phyloP scores from a whole-genome alignment of 2,329 filamentous ascomycete genomes.

The Paracorniculantispora psalliotae region DNA sequence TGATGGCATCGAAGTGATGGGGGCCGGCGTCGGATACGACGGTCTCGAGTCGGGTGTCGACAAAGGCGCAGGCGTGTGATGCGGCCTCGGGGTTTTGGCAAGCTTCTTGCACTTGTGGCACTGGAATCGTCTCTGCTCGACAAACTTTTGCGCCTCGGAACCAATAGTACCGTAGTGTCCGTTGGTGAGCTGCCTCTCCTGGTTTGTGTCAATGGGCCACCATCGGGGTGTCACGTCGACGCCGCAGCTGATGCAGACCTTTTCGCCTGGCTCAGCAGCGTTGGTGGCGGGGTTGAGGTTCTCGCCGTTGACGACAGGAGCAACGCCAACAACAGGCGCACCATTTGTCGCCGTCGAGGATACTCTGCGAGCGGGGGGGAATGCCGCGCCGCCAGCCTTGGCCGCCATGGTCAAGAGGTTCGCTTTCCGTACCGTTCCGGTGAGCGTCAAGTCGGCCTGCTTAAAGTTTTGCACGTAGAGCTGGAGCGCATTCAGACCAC shows the following conservation, averaged over 20 bases:
- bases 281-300: constrained; percentile 22
- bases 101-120: constrained; percentile 69
- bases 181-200: constrained; percentile 49
- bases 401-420: constrained; percentile 65
- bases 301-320: constrained; percentile 20
- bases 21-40: constrained; percentile 5
- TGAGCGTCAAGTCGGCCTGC: constrained; percentile 84
- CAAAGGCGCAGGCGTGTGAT: constrained; percentile 20
- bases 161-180: constrained; percentile 47
- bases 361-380: constrained; percentile 41
- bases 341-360: constrained; percentile 47
- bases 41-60: neutral
- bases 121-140: constrained; percentile 59
- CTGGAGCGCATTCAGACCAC: constrained; percentile 75
- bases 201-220: constrained; percentile 55
- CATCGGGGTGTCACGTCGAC: constrained; percentile 71
- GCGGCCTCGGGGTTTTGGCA: constrained; percentile 39
- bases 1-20: constrained; percentile 19
- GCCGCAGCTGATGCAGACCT: constrained; percentile 58
- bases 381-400: constrained; percentile 42
- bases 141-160: constrained; percentile 53
- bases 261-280: constrained; percentile 39
- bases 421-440: constrained; percentile 89
- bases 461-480: constrained; percentile 87
- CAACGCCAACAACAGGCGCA: neutral